phyloP scores from a whole-genome alignment of 1,284 basidiomycete genomes.

The Neonothopanus nambi region DNA sequence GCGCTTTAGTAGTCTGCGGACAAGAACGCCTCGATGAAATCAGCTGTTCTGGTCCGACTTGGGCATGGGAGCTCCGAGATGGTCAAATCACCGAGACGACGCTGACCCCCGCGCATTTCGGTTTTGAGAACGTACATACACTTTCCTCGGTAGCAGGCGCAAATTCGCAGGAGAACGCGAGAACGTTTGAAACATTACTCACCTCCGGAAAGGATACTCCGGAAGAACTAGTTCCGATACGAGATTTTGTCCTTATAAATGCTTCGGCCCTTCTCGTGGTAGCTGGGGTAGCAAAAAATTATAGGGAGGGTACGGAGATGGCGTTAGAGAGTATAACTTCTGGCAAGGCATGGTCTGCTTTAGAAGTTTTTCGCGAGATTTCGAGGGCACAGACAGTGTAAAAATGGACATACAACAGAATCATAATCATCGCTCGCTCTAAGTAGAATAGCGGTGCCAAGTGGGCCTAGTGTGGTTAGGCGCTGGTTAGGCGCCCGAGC shows the following conservation, averaged over 20 bases:
- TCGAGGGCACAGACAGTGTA: no score
- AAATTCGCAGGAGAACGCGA: constrained; percentile 74
- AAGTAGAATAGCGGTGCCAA: no score
- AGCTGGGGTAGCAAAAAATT: constrained; percentile 70
- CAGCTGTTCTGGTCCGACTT: constrained; percentile 88
- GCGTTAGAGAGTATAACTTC: constrained; percentile 74
- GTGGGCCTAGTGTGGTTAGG: no score
- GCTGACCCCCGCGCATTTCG: constrained; percentile 68
- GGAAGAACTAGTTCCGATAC: constrained; percentile 54
- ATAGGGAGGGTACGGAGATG: constrained; percentile 70
- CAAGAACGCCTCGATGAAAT: constrained; percentile 94
- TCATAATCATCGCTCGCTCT: no score
- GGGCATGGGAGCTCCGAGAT: constrained; percentile 65
- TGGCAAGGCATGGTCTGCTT: constrained; percentile 76
- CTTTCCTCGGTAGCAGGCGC: constrained; percentile 73
- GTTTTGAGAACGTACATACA: constrained; percentile 63
- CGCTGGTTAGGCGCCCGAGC: no score
- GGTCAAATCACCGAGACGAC: constrained; percentile 53
- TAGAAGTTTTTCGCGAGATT: constrained; percentile 43
- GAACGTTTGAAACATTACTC: constrained; percentile 60
- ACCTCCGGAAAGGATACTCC: constrained; percentile 54
- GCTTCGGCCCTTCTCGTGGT: constrained; percentile 82
- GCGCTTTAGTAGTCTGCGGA: constrained; percentile 93
- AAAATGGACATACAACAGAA: no score
- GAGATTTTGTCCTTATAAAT: constrained; percentile 87